These are phyloP conservation scores for Monosporozyma unispora DNA, from an alignment of 805 yeast genomes.

Conservation along the genomic window DNA sequence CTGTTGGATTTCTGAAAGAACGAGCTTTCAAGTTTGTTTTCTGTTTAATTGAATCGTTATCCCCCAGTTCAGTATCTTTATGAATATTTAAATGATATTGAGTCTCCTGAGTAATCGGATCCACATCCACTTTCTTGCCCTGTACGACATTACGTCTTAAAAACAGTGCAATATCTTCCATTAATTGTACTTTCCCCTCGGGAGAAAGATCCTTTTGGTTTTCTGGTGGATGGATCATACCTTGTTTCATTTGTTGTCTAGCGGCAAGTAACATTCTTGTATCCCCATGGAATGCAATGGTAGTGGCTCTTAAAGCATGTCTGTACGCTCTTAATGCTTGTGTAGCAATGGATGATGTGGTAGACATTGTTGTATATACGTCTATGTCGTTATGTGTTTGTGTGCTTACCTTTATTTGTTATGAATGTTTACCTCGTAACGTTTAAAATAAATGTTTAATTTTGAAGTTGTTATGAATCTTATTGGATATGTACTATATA, in stretches of 20 bases:
- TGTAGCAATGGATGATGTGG: neutral
- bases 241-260: conserved; percentile 47
- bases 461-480: neutral
- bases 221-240: conserved; percentile 37
- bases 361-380: neutral
- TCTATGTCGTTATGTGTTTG: neutral
- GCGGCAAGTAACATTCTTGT: conserved; percentile 46
- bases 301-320: conserved; percentile 57
- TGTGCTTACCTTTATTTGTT: neutral
- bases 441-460: neutral
- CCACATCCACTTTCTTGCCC: conserved; percentile 41
- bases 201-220: conserved; percentile 34
- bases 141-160: conserved; percentile 77
- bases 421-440: neutral
- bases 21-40: neutral
- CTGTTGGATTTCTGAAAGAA: neutral
- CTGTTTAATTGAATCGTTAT: conserved; percentile 68
- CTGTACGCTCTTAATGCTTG: conserved; percentile 42
- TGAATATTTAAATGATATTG: conserved; percentile 54
- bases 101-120: conserved; percentile 7
- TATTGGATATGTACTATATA: neutral
- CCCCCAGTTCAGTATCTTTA: conserved; percentile 79
- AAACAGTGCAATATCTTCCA: conserved; percentile 65
- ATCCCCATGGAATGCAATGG: conserved; percentile 45
- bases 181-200: conserved; percentile 43